Conservation (phyloP, 148 eudicot species). For the Rhododendron vialii region DNA sequence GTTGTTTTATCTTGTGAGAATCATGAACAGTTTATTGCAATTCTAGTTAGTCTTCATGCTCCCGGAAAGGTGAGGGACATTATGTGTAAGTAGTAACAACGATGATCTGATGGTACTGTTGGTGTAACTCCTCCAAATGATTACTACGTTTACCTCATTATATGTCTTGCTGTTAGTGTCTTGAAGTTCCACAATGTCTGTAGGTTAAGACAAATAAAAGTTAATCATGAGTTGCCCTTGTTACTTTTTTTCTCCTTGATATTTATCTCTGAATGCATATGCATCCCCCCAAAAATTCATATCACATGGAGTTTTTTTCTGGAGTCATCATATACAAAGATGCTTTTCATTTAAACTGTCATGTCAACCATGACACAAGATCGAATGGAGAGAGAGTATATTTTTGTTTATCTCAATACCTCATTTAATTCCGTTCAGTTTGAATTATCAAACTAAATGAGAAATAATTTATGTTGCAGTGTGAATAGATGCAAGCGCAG, state of each 20-base stretch:
- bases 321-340: not conserved
- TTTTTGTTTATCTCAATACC: not conserved
- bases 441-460: conserved; percentile 26
- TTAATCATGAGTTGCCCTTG: not conserved
- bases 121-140: not conserved
- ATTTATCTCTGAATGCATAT: not conserved
- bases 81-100: not conserved
- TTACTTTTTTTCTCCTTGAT: not conserved
- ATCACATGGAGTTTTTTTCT: not conserved
- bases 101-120: not conserved
- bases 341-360: not conserved
- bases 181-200: not conserved
- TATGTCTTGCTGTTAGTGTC: not conserved
- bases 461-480: conserved; percentile 37
- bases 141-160: conserved; percentile 2
- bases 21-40: not conserved
- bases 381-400: too few relatives aligned
- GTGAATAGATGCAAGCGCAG: conserved; percentile 93
- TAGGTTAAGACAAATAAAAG: not conserved
- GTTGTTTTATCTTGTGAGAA: not conserved
- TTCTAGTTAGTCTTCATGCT: not conserved
- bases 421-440: conserved; percentile 17
- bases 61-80: not conserved
- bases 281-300: not conserved
- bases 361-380: not conserved